Evolutionary conservation across 306 rosid species (phyloP).

Genomic region (Vachellia collinsii): DNA sequence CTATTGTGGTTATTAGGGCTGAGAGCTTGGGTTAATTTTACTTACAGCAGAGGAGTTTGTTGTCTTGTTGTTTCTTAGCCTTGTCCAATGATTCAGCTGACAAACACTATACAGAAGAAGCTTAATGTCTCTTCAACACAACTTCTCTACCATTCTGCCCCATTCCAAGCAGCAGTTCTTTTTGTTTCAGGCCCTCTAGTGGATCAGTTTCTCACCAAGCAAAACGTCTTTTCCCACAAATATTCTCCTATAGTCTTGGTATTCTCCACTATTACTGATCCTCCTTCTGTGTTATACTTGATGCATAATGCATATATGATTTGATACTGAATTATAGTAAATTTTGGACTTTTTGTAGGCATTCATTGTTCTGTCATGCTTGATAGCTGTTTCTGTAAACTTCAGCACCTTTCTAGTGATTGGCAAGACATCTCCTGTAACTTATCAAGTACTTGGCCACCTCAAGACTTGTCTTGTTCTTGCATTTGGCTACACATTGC

Average conservation of each 20-base stretch:
- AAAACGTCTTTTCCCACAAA: constrained; percentile 79
- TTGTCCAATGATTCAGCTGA: constrained; percentile 61
- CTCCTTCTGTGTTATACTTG: background rate
- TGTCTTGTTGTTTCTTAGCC: constrained; percentile 52
- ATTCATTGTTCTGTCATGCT: constrained; percentile 81
- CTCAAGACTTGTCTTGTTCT: constrained; percentile 97
- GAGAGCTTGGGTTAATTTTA: background rate
- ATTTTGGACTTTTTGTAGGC: constrained; percentile 39
- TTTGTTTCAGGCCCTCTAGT: constrained; percentile 93
- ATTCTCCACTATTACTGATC: background rate
- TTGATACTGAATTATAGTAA: background rate
- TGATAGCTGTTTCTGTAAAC: constrained; percentile 94
- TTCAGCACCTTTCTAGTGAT: constrained; percentile 94
- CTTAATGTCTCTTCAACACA: constrained; percentile 93
- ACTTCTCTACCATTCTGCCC: constrained; percentile 90
- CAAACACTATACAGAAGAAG: constrained; percentile 97
- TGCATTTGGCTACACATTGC: constrained; percentile 91
- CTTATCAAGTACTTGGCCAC: constrained; percentile 96
- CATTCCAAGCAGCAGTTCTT: constrained; percentile 97
- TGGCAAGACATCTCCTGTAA: constrained; percentile 97
- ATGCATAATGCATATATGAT: background rate
- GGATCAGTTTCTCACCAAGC: constrained; percentile 82
- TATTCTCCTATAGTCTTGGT: constrained; percentile 79
- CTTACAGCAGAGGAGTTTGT: background rate
- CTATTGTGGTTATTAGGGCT: background rate